These are phyloP conservation scores for Tulasnella sp. DNA, from an alignment of 768 basidiomycete species.

Conservation along the genomic window DNA sequence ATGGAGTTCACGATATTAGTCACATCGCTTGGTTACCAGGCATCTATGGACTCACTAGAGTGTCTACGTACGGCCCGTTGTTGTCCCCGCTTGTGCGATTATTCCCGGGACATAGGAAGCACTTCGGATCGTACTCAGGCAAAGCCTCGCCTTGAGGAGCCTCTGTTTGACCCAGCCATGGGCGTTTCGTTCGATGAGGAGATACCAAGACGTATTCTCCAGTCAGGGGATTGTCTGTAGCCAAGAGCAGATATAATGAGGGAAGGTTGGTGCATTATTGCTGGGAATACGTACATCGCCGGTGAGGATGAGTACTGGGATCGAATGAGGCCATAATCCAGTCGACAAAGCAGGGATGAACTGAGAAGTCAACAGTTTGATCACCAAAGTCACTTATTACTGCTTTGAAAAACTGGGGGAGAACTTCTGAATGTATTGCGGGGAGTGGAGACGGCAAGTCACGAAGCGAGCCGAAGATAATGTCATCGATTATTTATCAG, in stretches of 20 bases:
- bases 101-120: conserved; percentile 87
- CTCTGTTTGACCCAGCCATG: conserved; percentile 85
- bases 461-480: background rate
- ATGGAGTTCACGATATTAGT: background rate
- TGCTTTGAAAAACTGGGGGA: background rate
- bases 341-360: background rate
- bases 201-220: conserved; percentile 72
- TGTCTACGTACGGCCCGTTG: conserved; percentile 59
- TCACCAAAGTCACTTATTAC: background rate
- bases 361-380: background rate
- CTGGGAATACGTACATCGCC: conserved; percentile 43
- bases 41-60: conserved; percentile 32
- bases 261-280: background rate
- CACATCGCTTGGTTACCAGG: background rate
- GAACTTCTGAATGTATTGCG: background rate
- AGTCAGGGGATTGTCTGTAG: conserved; percentile 75
- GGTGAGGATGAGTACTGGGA: conserved; percentile 53
- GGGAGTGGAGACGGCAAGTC: background rate
- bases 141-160: conserved; percentile 41
- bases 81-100: conserved; percentile 52
- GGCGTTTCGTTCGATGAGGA: conserved; percentile 80
- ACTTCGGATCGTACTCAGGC: conserved; percentile 55
- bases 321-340: conserved; percentile 34
- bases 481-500: conserved; percentile 7
- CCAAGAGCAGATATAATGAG: background rate